Conservation (phyloP, 768 basidiomycete species). For the Suillus hirtellus region DNA sequence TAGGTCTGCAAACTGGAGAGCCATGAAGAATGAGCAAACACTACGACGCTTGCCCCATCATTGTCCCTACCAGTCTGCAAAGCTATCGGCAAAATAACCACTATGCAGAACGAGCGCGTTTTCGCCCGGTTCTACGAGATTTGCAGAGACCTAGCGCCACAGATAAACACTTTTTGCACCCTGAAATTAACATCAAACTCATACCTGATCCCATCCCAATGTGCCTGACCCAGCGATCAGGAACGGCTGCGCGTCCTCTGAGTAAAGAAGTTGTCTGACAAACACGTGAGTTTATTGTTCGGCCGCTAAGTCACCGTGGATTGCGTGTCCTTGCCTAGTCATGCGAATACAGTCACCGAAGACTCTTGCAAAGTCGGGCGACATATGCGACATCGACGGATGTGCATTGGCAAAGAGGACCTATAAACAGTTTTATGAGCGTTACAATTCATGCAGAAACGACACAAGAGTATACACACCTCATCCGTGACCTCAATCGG, state of each 20-base stretch:
- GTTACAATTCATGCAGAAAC: neutral
- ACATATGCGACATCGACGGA: conserved; percentile 86
- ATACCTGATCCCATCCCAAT: conserved; percentile 92
- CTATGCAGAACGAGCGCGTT: conserved; percentile 81
- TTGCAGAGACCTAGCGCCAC: conserved; percentile 69
- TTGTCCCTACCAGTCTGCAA: conserved; percentile 71
- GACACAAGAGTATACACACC: conserved; percentile 28
- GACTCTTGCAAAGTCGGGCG: conserved; percentile 82
- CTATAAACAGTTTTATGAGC: conserved; percentile 29
- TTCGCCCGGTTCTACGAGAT: conserved; percentile 83
- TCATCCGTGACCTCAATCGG: conserved; percentile 67
- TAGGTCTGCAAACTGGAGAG: conserved; percentile 73
- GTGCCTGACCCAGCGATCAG: conserved; percentile 94
- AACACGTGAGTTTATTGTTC: conserved; percentile 5
- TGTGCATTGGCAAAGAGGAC: conserved; percentile 95
- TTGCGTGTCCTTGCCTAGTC: conserved; percentile 53
- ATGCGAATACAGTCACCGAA: conserved; percentile 89
- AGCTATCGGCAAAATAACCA: conserved; percentile 94
- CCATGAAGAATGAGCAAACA: neutral
- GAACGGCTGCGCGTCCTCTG: conserved; percentile 84
- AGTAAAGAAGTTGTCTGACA: conserved; percentile 71
- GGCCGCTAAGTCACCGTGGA: neutral
- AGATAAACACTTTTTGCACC: neutral
- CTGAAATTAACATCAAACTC: conserved; percentile 16
- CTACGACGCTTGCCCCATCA: neutral